Percentiles rank a stretch among this genome's conserved stretches.
These are phyloP conservation scores for Diospyros lotus DNA, from an alignment of 148 eudicot species.

Conservation along the genomic window DNA sequence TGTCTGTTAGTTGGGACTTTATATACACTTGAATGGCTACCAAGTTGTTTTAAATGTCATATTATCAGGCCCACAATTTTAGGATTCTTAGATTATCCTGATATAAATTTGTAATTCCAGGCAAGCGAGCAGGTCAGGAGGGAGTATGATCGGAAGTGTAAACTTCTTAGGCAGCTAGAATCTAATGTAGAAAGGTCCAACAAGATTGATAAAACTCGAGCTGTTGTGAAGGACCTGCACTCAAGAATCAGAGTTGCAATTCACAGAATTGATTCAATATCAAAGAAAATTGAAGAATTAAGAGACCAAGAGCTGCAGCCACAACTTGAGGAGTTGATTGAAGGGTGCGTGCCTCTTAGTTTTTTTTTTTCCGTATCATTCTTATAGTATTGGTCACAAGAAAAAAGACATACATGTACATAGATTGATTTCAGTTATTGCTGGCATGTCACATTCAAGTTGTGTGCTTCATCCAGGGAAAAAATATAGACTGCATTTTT, in stretches of 20 bases:
- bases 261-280: constrained; percentile 79
- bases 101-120: constrained; percentile 31
- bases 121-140: constrained; percentile 72
- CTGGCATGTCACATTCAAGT: too few relatives aligned
- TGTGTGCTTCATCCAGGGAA: too few relatives aligned
- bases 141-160: constrained; percentile 71
- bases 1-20: neutral
- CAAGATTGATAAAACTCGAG: constrained; percentile 75
- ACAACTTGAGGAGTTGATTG: constrained; percentile 94
- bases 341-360: constrained; percentile 55
- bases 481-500: too few relatives aligned
- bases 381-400: too few relatives aligned
- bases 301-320: constrained; percentile 89
- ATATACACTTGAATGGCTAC: neutral
- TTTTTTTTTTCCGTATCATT: constrained; percentile 1
- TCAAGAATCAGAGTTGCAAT: constrained; percentile 86
- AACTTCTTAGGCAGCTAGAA: constrained; percentile 70
- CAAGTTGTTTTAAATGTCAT: neutral
- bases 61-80: neutral
- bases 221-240: constrained; percentile 87
- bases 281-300: constrained; percentile 83
- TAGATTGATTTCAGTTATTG: too few relatives aligned
- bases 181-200: constrained; percentile 50
- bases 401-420: too few relatives aligned
- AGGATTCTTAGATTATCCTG: neutral